These are phyloP conservation scores for Naganishia onofrii DNA, from an alignment of 768 basidiomycete genomes.

Conservation along the genomic window DNA sequence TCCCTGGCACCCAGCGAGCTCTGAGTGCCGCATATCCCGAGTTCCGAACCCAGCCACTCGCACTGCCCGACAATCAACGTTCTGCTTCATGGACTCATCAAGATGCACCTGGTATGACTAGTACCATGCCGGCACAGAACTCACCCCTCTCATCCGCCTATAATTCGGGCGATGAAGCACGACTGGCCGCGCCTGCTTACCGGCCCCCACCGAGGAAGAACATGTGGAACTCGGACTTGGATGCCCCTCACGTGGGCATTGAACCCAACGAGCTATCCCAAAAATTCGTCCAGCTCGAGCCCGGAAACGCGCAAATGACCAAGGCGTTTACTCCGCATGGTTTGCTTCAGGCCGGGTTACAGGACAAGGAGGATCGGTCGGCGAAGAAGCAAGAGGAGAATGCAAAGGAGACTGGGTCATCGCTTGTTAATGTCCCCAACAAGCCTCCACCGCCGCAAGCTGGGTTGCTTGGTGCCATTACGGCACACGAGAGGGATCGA, in stretches of 20 bases:
- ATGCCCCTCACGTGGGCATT: constrained; percentile 61
- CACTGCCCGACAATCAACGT: constrained; percentile 54
- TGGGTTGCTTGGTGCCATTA: constrained; percentile 91
- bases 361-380: constrained; percentile 92
- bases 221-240: constrained; percentile 87
- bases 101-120: background rate
- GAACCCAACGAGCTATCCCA: constrained; percentile 53
- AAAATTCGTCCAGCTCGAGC: constrained; percentile 69
- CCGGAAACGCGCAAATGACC: constrained; percentile 68
- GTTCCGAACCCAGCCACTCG: constrained; percentile 50
- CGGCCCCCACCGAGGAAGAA: constrained; percentile 62
- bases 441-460: constrained; percentile 94
- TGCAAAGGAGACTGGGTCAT: constrained; percentile 84
- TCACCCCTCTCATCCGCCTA: constrained; percentile 20
- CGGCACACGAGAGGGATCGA: constrained; percentile 87
- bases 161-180: constrained; percentile 4
- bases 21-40: constrained; percentile 10
- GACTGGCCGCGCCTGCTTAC: background rate
- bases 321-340: constrained; percentile 95
- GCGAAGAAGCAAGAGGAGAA: constrained; percentile 92
- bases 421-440: constrained; percentile 89
- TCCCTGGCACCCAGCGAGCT: constrained; percentile 28
- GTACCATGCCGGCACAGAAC: constrained; percentile 1
- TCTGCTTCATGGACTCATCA: constrained; percentile 23
- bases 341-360: constrained; percentile 86